phyloP scores from a whole-genome alignment of 2,329 filamentous ascomycete genomes.

The Cladophialophora psammophila region DNA sequence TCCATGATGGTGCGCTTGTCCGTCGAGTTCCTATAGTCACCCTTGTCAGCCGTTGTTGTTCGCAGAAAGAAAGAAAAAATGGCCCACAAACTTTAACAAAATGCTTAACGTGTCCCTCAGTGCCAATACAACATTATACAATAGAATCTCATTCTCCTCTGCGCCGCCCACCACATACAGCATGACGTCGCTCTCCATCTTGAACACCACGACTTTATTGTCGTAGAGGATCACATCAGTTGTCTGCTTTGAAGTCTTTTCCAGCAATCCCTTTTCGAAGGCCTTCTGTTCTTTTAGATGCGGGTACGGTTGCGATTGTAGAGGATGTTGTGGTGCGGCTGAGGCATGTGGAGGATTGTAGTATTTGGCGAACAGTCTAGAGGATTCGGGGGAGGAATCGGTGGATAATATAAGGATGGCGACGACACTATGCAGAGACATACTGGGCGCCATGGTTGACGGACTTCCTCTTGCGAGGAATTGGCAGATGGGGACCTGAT shows the following conservation, averaged over 20 bases:
- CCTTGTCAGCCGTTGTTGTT: constrained; percentile 17
- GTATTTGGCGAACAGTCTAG: constrained; percentile 93
- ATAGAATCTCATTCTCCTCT: constrained; percentile 95
- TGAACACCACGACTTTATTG: constrained; percentile 95
- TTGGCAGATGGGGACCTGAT: background rate
- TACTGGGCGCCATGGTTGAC: constrained; percentile 71
- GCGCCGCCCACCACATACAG: constrained; percentile 88
- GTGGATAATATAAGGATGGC: constrained; percentile 80
- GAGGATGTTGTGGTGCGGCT: constrained; percentile 64
- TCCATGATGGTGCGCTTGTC: constrained; percentile 98
- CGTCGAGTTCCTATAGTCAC: constrained; percentile 76
- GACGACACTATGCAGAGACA: constrained; percentile 78
- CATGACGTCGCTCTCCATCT: constrained; percentile 97
- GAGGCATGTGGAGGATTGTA: constrained; percentile 73
- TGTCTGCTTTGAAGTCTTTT: constrained; percentile 95
- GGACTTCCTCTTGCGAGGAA: background rate
- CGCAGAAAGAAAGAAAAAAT: background rate
- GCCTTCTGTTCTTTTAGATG: constrained; percentile 92
- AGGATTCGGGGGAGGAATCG: constrained; percentile 72
- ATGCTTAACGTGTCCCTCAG: constrained; percentile 88
- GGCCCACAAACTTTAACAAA: constrained; percentile 78
- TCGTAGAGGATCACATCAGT: constrained; percentile 98
- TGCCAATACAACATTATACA: constrained; percentile 94
- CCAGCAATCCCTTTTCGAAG: constrained; percentile 93
- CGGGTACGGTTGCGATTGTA: constrained; percentile 71